phyloP scores from a whole-genome alignment of 345 rosid genomes.

The Citrus trifoliata region DNA sequence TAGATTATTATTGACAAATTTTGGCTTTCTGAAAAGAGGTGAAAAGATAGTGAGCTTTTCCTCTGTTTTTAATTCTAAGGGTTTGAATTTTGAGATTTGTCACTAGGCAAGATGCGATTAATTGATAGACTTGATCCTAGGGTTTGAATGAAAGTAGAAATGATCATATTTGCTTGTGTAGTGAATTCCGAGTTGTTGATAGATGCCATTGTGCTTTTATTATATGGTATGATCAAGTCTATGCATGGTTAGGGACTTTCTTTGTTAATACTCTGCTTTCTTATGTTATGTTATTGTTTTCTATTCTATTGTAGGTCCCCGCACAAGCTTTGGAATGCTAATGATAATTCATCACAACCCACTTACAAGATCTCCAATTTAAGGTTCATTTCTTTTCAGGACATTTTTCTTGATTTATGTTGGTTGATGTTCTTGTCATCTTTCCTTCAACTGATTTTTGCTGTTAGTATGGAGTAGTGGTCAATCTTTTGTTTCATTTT shows the following conservation, averaged over 20 bases:
- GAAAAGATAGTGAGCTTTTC: not conserved
- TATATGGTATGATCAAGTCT: not conserved
- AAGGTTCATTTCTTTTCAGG: not conserved
- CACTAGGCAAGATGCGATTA: not conserved
- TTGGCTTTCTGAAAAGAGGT: not conserved
- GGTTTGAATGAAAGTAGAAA: not conserved
- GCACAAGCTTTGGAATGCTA: slow-evolving; percentile 46
- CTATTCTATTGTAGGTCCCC: slow-evolving; percentile 31
- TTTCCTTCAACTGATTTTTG: not conserved
- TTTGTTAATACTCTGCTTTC: not conserved
- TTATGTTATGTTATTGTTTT: slow-evolving; percentile 3
- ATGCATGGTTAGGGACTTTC: not conserved
- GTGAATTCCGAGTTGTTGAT: not conserved
- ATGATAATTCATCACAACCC: not conserved
- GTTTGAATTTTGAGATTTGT: not conserved
- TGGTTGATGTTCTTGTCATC: not conserved
- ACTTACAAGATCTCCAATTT: not conserved
- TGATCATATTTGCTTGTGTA: not conserved
- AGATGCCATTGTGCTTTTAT: not conserved
- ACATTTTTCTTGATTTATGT: not conserved
- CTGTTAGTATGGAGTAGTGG: not conserved
- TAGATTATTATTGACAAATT: not conserved
- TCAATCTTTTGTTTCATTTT: not conserved
- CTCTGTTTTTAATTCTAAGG: not conserved
- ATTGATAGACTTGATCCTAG: not conserved